phyloP scores from a whole-genome alignment of 2,329 filamentous ascomycete species.

The Emmonsiellopsis sp. region DNA sequence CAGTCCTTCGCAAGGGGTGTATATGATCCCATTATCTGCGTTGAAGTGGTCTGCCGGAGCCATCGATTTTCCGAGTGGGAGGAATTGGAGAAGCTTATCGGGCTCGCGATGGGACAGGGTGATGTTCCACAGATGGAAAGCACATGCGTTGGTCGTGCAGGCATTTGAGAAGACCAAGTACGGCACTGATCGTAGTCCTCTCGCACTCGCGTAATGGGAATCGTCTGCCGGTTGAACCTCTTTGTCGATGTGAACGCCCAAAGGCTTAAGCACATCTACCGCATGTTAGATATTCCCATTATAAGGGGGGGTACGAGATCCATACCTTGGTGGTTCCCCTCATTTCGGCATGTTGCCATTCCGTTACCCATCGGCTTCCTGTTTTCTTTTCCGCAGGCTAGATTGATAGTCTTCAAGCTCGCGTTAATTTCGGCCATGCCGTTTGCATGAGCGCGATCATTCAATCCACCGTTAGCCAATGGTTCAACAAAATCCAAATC shows the following conservation, averaged over 20 bases:
- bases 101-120: conserved; percentile 20
- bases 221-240: conserved; percentile 4
- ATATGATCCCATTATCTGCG: conserved; percentile 21
- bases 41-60: conserved; percentile 13
- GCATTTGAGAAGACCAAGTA: conserved; percentile 22
- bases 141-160: conserved; percentile 16
- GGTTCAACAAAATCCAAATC: conserved; percentile 23
- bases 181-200: conserved; percentile 28
- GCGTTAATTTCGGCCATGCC: conserved; percentile 1
- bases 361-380: not conserved
- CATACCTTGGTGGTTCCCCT: not conserved
- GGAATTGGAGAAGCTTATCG: conserved; percentile 21
- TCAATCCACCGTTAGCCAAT: conserved; percentile 11
- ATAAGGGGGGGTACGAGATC: not conserved
- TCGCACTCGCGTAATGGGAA: conserved; percentile 21
- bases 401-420: not conserved
- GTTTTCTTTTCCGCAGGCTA: not conserved
- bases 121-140: conserved; percentile 23
- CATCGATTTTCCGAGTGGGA: conserved; percentile 20
- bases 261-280: not conserved
- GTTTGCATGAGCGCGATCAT: conserved; percentile 15
- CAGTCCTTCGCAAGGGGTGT: conserved; percentile 19
- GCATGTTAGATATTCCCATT: not conserved
- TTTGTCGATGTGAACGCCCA: not conserved
- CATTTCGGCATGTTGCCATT: too few species aligned